phyloP scores from a whole-genome alignment of 306 rosid species.

The Oxytropis ochrocephala region DNA sequence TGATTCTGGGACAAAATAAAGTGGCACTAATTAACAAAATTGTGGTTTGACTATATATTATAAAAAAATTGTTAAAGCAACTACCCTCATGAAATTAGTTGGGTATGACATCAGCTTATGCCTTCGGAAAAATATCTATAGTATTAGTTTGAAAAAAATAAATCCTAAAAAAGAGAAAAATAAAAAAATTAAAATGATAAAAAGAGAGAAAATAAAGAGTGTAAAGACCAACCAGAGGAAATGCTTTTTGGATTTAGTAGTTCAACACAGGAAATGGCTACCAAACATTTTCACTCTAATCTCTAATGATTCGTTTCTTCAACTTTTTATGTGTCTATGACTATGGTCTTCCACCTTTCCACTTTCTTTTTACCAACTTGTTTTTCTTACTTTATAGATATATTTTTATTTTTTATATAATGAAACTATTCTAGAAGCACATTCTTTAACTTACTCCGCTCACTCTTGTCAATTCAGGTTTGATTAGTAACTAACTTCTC shows the following conservation, averaged over 20 bases:
- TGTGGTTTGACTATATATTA: constrained; percentile 5
- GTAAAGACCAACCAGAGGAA: neutral
- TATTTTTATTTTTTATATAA: neutral
- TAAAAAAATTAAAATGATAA: neutral
- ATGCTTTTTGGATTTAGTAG: neutral
- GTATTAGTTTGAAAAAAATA: neutral
- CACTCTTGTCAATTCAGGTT: constrained; percentile 27
- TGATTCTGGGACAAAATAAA: neutral
- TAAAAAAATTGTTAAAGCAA: constrained; percentile 1
- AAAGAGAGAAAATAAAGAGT: neutral
- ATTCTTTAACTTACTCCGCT: constrained; percentile 31
- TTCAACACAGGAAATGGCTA: neutral
- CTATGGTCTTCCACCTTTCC: constrained; percentile 25
- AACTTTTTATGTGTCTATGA: constrained; percentile 5
- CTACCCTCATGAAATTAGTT: neutral
- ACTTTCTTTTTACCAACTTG: constrained; percentile 18
- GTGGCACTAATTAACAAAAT: neutral
- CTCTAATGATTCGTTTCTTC: constrained; percentile 5
- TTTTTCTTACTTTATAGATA: neutral
- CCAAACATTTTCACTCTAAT: constrained; percentile 20
- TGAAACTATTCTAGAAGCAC: constrained; percentile 29
- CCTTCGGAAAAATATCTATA: neutral
- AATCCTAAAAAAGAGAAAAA: neutral
- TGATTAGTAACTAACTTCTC: constrained; percentile 30
- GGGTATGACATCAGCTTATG: constrained; percentile 1